A percentile compares a stretch with the other conserved stretches of the same genome.
phyloP scores from a whole-genome alignment of 805 yeast species.

The Yarrowia keelungensis region DNA sequence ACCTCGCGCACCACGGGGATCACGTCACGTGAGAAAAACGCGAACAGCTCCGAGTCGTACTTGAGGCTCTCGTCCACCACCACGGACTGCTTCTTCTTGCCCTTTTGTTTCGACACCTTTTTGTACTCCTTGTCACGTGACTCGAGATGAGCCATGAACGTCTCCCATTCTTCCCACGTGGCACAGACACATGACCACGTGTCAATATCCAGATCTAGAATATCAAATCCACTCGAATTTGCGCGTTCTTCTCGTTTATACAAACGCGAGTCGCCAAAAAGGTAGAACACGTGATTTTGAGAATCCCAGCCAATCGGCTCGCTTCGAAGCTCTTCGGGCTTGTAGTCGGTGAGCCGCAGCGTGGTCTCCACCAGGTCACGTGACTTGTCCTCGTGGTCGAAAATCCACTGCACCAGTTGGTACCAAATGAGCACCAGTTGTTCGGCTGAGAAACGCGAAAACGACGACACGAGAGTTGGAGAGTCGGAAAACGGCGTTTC shows the following conservation, averaged over 20 bases:
- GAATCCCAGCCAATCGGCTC: constrained; percentile 23
- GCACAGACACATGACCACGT: constrained; percentile 31
- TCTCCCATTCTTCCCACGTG: constrained; percentile 12
- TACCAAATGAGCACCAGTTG: constrained; percentile 39
- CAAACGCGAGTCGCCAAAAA: constrained; percentile 51
- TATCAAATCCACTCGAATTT: constrained; percentile 41
- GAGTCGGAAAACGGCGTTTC: constrained; percentile 28
- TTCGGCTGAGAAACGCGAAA: not conserved
- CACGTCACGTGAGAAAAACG: not conserved
- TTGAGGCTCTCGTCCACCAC: constrained; percentile 41
- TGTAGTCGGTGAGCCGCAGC: constrained; percentile 2
- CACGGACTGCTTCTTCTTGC: constrained; percentile 32
- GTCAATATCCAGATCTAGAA: constrained; percentile 27
- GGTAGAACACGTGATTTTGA: constrained; percentile 43
- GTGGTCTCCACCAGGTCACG: constrained; percentile 21
- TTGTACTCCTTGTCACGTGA: constrained; percentile 10
- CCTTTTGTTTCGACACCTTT: not conserved
- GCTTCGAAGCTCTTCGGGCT: constrained; percentile 7
- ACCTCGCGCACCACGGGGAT: constrained; percentile 42
- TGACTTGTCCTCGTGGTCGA: constrained; percentile 39
- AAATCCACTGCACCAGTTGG: constrained; percentile 42
- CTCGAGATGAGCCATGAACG: not conserved
- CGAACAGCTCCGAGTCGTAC: constrained; percentile 14
- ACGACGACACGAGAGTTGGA: not conserved
- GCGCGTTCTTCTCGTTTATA: constrained; percentile 44